phyloP scores from a whole-genome alignment of 306 rosid genomes.

The Rubus idaeus region DNA sequence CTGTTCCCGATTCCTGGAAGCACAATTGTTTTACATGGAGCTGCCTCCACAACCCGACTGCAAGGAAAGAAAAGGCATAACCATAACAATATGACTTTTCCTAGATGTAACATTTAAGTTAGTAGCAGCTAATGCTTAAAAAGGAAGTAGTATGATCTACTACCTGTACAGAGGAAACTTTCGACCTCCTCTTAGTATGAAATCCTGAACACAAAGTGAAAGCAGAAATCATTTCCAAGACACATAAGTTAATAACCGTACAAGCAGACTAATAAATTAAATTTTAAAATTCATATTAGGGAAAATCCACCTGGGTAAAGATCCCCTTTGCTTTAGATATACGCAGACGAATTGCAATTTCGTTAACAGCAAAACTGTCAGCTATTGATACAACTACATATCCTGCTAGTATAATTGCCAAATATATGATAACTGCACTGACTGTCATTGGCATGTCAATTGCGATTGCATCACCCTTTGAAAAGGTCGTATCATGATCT shows the following conservation, averaged over 20 bases:
- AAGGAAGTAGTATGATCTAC: constrained; percentile 26
- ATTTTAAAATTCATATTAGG: not conserved
- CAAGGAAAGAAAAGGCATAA: constrained; percentile 30
- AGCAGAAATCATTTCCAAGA: constrained; percentile 18
- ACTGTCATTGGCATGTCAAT: constrained; percentile 92
- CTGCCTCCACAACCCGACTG: constrained; percentile 77
- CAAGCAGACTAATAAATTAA: not conserved
- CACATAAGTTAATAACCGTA: not conserved
- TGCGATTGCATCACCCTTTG: constrained; percentile 87
- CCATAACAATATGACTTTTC: not conserved
- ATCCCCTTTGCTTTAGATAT: constrained; percentile 76
- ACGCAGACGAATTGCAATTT: constrained; percentile 74
- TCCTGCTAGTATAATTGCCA: constrained; percentile 78
- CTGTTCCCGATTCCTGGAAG: constrained; percentile 65
- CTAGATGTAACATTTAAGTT: not conserved
- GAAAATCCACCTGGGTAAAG: constrained; percentile 69
- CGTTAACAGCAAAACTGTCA: constrained; percentile 80
- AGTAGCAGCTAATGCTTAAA: constrained; percentile 5
- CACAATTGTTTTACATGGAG: constrained; percentile 62
- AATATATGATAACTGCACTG: constrained; percentile 68
- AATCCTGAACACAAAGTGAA: constrained; percentile 63
- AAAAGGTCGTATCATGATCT: constrained; percentile 43
- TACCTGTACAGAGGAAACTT: constrained; percentile 86
- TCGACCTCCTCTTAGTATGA: constrained; percentile 78
- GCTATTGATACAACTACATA: constrained; percentile 86